These are phyloP conservation scores for Paracorniculantispora psalliotae DNA, from an alignment of 2,329 filamentous ascomycete species.

Conservation along the genomic window DNA sequence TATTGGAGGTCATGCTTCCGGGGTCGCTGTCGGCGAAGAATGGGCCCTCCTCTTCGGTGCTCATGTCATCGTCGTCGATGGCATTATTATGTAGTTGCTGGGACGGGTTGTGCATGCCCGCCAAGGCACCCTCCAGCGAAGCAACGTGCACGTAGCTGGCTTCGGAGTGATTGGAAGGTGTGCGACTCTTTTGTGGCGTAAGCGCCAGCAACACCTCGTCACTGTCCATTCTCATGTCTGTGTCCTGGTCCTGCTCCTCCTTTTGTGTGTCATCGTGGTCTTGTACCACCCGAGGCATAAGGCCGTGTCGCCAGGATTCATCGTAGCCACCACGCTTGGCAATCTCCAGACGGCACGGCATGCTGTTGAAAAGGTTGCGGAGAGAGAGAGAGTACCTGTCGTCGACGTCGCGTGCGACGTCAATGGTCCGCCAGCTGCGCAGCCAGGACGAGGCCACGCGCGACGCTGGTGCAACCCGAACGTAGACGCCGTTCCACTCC, in stretches of 20 bases:
- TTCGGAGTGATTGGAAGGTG: background rate
- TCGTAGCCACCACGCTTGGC: background rate
- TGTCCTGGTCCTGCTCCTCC: background rate
- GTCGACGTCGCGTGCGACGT: constrained; percentile 1
- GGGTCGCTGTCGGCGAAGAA: constrained; percentile 1
- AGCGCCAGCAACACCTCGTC: background rate
- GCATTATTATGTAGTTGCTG: background rate
- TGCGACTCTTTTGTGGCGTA: background rate
- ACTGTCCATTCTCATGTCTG: background rate
- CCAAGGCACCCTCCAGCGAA: background rate
- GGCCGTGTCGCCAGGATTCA: background rate
- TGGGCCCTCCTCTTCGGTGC: background rate
- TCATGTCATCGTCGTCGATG: background rate
- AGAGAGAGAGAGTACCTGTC: background rate
- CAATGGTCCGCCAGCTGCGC: constrained; percentile 3
- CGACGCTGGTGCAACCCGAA: background rate
- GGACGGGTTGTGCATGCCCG: background rate
- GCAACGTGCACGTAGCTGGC: background rate
- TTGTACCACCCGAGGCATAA: background rate
- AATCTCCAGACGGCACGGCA: background rate
- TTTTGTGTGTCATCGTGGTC: background rate
- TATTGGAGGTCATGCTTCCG: constrained; percentile 3
- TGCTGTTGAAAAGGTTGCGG: background rate
- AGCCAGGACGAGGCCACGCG: background rate
- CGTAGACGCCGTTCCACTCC: constrained; percentile 4